Percentiles rank a stretch among this genome's conserved stretches.
Evolutionary conservation across 2,329 filamentous ascomycete species (phyloP).

Genomic region (Penicillium janthinellum): DNA sequence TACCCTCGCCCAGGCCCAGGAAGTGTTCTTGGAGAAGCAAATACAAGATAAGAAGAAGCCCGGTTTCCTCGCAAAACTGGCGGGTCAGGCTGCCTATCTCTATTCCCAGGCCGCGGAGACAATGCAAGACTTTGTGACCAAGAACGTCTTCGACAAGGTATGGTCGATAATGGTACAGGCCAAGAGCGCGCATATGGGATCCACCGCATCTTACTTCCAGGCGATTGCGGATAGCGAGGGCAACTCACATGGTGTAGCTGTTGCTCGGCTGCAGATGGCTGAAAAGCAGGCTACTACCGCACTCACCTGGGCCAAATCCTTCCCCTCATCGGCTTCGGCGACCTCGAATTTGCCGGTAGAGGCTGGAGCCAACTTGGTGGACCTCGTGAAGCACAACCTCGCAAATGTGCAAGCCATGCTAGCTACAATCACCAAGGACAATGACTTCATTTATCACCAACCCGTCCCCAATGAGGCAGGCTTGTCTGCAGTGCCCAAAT

Average conservation of each 20-base stretch:
- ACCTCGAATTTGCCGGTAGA: constrained; percentile 84
- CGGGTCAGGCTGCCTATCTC: constrained; percentile 84
- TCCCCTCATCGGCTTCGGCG: constrained; percentile 76
- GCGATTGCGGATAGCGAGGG: constrained; percentile 87
- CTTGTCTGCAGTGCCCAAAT: constrained; percentile 78
- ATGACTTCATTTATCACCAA: constrained; percentile 98
- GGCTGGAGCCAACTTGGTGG: constrained; percentile 70
- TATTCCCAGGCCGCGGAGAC: constrained; percentile 88
- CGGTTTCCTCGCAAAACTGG: constrained; percentile 86
- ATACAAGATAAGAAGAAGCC: constrained; percentile 90
- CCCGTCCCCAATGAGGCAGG: constrained; percentile 83
- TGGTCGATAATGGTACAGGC: constrained; percentile 74
- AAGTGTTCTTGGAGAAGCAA: constrained; percentile 97
- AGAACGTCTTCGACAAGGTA: constrained; percentile 89
- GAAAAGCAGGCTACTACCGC: constrained; percentile 79
- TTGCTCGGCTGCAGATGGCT: constrained; percentile 79
- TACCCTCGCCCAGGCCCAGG: constrained; percentile 93
- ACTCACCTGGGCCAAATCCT: constrained; percentile 71
- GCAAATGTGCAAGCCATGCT: constrained; percentile 80
- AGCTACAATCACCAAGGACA: constrained; percentile 78
- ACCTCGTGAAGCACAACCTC: constrained; percentile 80
- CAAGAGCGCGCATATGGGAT: constrained; percentile 81
- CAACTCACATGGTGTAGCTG: constrained; percentile 80
- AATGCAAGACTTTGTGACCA: constrained; percentile 87
- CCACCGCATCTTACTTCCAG: constrained; percentile 91